These are phyloP conservation scores for Collariella sp. DNA, from an alignment of 495 filamentous ascomycete genomes.

Conservation along the genomic window DNA sequence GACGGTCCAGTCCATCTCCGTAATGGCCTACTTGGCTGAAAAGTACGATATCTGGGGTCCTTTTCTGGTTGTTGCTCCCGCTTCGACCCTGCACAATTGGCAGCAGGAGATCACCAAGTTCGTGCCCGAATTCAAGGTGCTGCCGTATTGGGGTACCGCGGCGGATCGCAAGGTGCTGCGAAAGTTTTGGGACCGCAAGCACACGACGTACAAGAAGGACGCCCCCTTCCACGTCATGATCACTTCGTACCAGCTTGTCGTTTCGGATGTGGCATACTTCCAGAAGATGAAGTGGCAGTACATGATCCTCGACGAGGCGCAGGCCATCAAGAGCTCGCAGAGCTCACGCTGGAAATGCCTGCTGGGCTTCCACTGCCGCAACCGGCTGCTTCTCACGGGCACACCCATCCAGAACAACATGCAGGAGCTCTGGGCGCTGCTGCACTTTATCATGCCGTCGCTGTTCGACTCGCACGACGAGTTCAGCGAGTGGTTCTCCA, in stretches of 20 bases:
- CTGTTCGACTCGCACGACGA: slow-evolving; percentile 98
- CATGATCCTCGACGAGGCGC: slow-evolving; percentile 98
- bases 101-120: slow-evolving; percentile 95
- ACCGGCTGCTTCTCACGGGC: slow-evolving; percentile 87
- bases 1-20: slow-evolving; percentile 96
- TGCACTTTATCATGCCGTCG: slow-evolving; percentile 99
- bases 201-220: slow-evolving; percentile 87
- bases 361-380: slow-evolving; percentile 89
- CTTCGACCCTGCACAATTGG: slow-evolving; percentile 97
- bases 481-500: slow-evolving; percentile 99
- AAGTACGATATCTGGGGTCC: slow-evolving; percentile 97
- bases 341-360: slow-evolving; percentile 96
- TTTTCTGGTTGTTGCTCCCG: slow-evolving; percentile 92
- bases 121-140: slow-evolving; percentile 84
- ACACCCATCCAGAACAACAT: slow-evolving; percentile 99
- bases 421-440: slow-evolving; percentile 95
- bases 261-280: slow-evolving; percentile 91
- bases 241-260: slow-evolving; percentile 95
- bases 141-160: slow-evolving; percentile 95
- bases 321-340: slow-evolving; percentile 96
- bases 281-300: slow-evolving; percentile 99
- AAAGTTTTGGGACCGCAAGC: slow-evolving; percentile 98
- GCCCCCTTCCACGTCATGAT: slow-evolving; percentile 92
- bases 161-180: slow-evolving; percentile 91
- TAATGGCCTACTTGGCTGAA: slow-evolving; percentile 98